A percentile compares a stretch with the other conserved stretches of the same genome.
phyloP scores from a whole-genome alignment of 495 filamentous ascomycete genomes.

The Halenospora varia region DNA sequence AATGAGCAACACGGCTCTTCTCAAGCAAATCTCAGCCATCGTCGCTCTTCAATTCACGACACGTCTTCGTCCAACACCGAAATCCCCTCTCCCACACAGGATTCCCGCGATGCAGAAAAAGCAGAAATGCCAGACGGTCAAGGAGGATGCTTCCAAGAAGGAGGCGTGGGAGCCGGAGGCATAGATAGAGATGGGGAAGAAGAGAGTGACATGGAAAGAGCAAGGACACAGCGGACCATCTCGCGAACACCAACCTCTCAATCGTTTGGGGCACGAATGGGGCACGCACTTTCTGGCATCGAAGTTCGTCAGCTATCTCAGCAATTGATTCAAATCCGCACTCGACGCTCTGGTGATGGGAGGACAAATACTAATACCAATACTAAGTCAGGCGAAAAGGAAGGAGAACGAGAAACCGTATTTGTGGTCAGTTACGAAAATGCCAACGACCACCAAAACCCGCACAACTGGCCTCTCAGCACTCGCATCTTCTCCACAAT shows the following conservation, averaged over 20 bases:
- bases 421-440: slow-evolving; percentile 57
- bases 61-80: background rate
- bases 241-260: slow-evolving; percentile 1
- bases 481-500: slow-evolving; percentile 38
- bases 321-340: slow-evolving; percentile 5
- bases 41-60: slow-evolving; percentile 7
- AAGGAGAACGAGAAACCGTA: slow-evolving; percentile 25
- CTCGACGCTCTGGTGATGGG: background rate
- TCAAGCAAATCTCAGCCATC: background rate
- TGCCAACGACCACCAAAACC: slow-evolving; percentile 43
- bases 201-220: background rate
- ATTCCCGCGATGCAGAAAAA: slow-evolving; percentile 9
- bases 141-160: background rate
- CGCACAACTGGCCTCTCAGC: slow-evolving; percentile 41
- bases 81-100: background rate
- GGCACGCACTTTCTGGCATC: slow-evolving; percentile 16
- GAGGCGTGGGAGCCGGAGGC: background rate
- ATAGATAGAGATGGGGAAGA: no score
- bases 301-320: slow-evolving; percentile 12
- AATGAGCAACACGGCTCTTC: background rate
- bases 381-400: background rate
- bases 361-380: background rate
- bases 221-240: background rate
- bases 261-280: slow-evolving; percentile 17
- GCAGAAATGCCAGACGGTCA: slow-evolving; percentile 1